A percentile compares a stretch with the other conserved stretches of the same genome.
These are phyloP conservation scores for Euryodendron excelsum DNA, from an alignment of 148 eudicot genomes.

Conservation along the genomic window DNA sequence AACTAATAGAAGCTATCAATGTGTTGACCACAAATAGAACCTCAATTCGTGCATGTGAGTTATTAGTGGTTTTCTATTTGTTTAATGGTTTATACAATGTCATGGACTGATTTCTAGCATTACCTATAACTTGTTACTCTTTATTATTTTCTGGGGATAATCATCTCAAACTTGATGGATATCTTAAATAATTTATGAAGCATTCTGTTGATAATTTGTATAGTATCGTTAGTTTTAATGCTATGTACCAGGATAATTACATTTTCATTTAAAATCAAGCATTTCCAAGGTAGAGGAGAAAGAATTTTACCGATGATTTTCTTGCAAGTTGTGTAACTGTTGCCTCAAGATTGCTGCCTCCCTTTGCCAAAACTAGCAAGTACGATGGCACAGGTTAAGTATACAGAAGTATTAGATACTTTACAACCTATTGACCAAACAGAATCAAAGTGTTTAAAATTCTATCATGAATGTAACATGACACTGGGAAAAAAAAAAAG, in stretches of 20 bases:
- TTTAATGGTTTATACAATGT: neutral
- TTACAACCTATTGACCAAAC: neutral
- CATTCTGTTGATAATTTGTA: too few species aligned
- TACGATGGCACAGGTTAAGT: conserved; percentile 24
- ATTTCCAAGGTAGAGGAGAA: conserved; percentile 16
- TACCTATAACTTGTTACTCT: neutral
- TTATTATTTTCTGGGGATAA: neutral
- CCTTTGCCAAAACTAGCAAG: conserved; percentile 84
- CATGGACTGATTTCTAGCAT: neutral
- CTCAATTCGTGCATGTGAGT: conserved; percentile 1
- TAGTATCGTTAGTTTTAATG: too few species aligned
- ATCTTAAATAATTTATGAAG: conserved; percentile 4
- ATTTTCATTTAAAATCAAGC: neutral
- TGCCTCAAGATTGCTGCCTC: conserved; percentile 68
- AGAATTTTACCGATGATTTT: conserved; percentile 60
- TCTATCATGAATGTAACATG: neutral
- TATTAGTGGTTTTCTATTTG: neutral
- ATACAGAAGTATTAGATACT: neutral
- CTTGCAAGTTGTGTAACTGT: conserved; percentile 62
- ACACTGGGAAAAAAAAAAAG: neutral
- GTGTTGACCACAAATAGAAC: neutral
- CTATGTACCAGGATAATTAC: neutral
- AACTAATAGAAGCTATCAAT: neutral
- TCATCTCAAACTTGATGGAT: neutral
- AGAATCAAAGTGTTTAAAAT: neutral